Evolutionary conservation across 371 early-diverging fungal genomes (phyloP), one percentile per base, ranked within the genome.

Genomic region (Homolaphlyctis polyrhiza): DNA sequence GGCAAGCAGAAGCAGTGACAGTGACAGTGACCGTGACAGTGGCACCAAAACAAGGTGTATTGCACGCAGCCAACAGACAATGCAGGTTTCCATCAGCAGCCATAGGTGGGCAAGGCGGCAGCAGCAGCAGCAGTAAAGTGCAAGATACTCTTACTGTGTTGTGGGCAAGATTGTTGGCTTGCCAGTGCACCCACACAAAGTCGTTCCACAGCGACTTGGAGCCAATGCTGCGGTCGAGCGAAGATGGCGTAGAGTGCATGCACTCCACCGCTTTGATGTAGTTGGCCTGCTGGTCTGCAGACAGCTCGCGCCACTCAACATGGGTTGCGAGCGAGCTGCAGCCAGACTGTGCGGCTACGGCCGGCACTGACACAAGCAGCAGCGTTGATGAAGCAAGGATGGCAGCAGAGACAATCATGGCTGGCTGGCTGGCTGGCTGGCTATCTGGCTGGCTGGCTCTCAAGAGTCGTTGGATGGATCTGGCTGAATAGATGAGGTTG

Each of bases 251-350:
- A 34, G 39, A 2, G 21, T 54, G 67, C 14, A 72, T 54, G 55
- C 65, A 58, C n/a, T 51, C 25, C 23, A 66, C 28, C 11, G 61
- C 72, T 18, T 33, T 27, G 30, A 69, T 36, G 58, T 63, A 72
- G 1, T 18, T 27, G 23, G 60, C 30, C 47, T 59, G 33, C 30
- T 69, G 68, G 29, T 27, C 47, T 5, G 30, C 52, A 2, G 64
- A 35, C 25, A 72, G 59, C 43, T 72, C 72, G 34, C 72, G 69
- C 49, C 65, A 72, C 25, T 72, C 72, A 32, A 45, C 61, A 43
- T 68, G 69, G 29, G 32, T 51, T 21, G 11, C 14, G 11, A 27
- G 52, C 14, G 6, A 11, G 52, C 11, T 27, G 32, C 52, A 51
- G n/a, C n/a, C n/a, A 6, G 52, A 51, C 39, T 39, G 39, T 8